These are phyloP conservation scores for Beauveria asiatica DNA, from an alignment of 2,329 filamentous ascomycete species.

Conservation along the genomic window DNA sequence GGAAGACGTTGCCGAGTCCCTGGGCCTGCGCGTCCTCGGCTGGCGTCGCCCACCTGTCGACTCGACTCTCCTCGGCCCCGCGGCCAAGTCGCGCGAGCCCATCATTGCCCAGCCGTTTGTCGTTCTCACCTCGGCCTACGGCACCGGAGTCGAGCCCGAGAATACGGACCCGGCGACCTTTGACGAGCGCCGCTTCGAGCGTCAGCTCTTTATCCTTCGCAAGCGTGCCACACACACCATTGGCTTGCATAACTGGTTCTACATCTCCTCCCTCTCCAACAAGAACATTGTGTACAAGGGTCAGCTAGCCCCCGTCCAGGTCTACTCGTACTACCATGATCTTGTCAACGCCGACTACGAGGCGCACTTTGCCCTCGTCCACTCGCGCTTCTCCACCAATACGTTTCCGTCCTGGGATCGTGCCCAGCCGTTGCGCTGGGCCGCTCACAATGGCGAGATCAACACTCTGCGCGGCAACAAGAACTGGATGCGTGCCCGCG, in stretches of 20 bases:
- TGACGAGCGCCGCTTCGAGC: conserved; percentile 80
- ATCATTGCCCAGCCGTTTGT: conserved; percentile 94
- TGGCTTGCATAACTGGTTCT: conserved; percentile 97
- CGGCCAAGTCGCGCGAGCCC: conserved; percentile 87
- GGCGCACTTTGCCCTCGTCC: conserved; percentile 91
- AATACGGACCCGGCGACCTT: conserved; percentile 70
- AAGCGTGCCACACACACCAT: conserved; percentile 94
- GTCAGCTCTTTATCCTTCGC: conserved; percentile 85
- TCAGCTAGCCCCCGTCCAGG: conserved; percentile 85
- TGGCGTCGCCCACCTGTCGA: conserved; percentile 96
- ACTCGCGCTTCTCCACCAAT: conserved; percentile 96
- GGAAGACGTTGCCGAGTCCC: conserved; percentile 82
- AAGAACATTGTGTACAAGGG: conserved; percentile 99
- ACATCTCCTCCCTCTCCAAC: conserved; percentile 91
- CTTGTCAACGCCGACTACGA: conserved; percentile 95
- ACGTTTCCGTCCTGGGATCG: conserved; percentile 98
- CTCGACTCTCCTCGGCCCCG: conserved; percentile 85
- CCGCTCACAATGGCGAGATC: conserved; percentile 97
- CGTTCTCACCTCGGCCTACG: conserved; percentile 78
- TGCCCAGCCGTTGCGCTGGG: conserved; percentile 92
- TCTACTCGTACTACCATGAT: conserved; percentile 98
- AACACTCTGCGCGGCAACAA: conserved; percentile 97
- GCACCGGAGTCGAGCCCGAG: conserved; percentile 69
- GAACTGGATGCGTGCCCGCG: conserved; percentile 98
- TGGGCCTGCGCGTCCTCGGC: conserved; percentile 84